Conservation (phyloP, 1,139 yeast genomes). For the Chernovozyma aurita region DNA sequence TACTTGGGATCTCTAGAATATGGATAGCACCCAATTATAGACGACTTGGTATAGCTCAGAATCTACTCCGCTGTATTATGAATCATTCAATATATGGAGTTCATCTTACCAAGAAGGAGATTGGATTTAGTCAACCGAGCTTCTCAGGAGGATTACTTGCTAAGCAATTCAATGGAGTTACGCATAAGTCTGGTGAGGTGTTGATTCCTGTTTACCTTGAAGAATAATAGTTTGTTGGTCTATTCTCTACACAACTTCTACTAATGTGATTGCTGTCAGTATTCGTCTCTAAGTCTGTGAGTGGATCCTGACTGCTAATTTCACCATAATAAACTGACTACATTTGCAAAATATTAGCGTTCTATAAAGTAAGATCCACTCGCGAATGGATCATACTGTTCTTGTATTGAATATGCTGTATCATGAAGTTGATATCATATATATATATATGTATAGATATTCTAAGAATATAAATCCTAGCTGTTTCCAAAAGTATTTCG, state of each 20-base stretch:
- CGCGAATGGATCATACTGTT: no score
- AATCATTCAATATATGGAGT: constrained; percentile 50
- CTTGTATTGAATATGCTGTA: no score
- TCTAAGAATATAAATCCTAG: no score
- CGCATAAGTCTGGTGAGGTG: constrained; percentile 45
- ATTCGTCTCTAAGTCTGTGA: no score
- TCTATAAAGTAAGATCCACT: no score
- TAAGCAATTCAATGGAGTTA: constrained; percentile 42
- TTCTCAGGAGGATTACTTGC: constrained; percentile 58
- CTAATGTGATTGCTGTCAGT: no score
- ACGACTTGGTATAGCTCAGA: constrained; percentile 44
- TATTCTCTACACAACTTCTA: no score
- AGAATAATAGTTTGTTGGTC: constrained; percentile 3
- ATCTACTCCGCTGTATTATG: constrained; percentile 38
- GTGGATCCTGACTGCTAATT: no score
- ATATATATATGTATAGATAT: no score
- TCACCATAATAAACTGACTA: no score
- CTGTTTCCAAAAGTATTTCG: no score
- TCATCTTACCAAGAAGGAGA: constrained; percentile 30
- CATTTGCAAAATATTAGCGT: no score
- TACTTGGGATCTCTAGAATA: constrained; percentile 60
- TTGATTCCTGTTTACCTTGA: constrained; percentile 51
- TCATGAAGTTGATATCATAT: neutral
- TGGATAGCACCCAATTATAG: constrained; percentile 58
- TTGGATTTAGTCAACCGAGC: constrained; percentile 75